Evolutionary conservation across 2,329 filamentous ascomycete species (phyloP), one percentile per base, ranked within the genome.

Genomic region (Coniochaeta prunicola): DNA sequence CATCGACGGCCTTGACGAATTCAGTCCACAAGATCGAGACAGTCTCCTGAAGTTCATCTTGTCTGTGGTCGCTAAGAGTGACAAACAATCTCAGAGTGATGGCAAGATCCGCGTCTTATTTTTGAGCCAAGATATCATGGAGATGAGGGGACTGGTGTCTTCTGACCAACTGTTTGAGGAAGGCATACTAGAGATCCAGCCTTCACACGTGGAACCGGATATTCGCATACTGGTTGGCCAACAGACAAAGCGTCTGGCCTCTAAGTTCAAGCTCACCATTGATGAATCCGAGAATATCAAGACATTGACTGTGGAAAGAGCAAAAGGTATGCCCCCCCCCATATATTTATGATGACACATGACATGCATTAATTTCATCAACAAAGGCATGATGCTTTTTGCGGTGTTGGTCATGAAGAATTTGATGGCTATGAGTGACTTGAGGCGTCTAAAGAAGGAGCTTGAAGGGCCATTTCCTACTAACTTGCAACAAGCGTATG

Each of bases 1-100:
- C 7, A 65, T 79, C n/a, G 77, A 79, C 60, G 76, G 77, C 0
- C 60, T 79, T 15, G 76, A 79, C 55, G 76, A 78, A 59, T 76
- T 73, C 56, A 59, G 68, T 1, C n/a, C 55, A 4, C 30, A 56
- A 0, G 69, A 76, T 15, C 60, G 68, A 10, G 66, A 63, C 26
- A 62, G 65, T n/a, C 63, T 73, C 0, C 40, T 71, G 0, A 8
- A 60, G 0, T 74, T 70, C 57, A 65, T 73, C 36, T 60, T 33
- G 8, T 17, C 50, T 1, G n/a, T 69, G 1, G 64, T 71, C 6
- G 54, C 61, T 7, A 59, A 50, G 21, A 62, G 63, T 38, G 69
- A 71, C 10, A 61, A 59, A 0, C 42, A 59, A 21, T 24, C 40
- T 9, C 40, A 10, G 6, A 30, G 24, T 26, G 2, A 13, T 5